Conservation (phyloP, 306 rosid species). For the Acmispon strigosus region DNA sequence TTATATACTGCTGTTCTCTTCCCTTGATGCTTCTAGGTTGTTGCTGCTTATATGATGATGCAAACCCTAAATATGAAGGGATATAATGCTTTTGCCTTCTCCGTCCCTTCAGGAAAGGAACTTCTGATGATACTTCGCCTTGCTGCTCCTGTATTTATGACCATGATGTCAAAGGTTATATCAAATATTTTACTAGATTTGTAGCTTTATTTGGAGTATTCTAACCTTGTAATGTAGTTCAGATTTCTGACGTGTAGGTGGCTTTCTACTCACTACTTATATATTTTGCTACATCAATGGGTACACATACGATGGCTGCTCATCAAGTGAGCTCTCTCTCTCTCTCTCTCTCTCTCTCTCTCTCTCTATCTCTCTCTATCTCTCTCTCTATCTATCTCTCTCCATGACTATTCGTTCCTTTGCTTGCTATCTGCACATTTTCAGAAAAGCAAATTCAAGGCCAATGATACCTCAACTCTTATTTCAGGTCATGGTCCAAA, state of each 20-base stretch:
- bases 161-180: constrained; percentile 78
- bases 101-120: constrained; percentile 68
- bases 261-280: constrained; percentile 72
- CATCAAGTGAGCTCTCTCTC: constrained; percentile 63
- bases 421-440: constrained; percentile 8
- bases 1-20: neutral
- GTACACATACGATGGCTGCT: constrained; percentile 84
- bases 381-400: neutral
- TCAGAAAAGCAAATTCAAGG: neutral
- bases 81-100: constrained; percentile 54
- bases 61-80: constrained; percentile 65
- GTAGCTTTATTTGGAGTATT: neutral
- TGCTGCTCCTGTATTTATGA: constrained; percentile 79
- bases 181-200: neutral
- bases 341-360: neutral
- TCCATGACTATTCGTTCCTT: constrained; percentile 8
- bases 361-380: neutral
- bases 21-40: constrained; percentile 42
- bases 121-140: constrained; percentile 43
- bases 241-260: constrained; percentile 41
- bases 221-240: constrained; percentile 7
- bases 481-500: constrained; percentile 85
- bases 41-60: constrained; percentile 87
- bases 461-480: constrained; percentile 22
- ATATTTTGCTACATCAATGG: constrained; percentile 83